Evolutionary conservation across 2,329 filamentous ascomycete genomes (phyloP).

Genomic region (Alternaria tenuissima): DNA sequence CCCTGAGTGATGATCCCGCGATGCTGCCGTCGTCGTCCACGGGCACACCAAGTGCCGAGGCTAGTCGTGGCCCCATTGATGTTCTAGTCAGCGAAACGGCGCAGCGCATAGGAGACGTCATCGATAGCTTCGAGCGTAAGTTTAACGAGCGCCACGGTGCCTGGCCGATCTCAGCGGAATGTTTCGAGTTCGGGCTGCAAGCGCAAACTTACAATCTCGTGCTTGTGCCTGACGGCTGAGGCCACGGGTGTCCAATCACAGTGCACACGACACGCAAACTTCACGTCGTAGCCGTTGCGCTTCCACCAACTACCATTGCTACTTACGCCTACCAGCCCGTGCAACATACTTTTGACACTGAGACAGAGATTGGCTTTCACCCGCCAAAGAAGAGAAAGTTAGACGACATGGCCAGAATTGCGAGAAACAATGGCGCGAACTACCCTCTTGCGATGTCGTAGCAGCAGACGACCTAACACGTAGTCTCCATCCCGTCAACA

Average conservation of each 20-base stretch:
- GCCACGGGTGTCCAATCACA: slow-evolving; percentile 27
- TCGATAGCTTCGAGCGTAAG: slow-evolving; percentile 37
- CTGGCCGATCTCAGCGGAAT: slow-evolving; percentile 19
- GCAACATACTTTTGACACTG: slow-evolving; percentile 26
- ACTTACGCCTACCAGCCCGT: slow-evolving; percentile 15
- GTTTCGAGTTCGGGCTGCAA: slow-evolving; percentile 23
- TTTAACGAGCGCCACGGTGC: slow-evolving; percentile 28
- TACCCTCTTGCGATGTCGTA: slow-evolving; percentile 15
- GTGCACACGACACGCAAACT: slow-evolving; percentile 20
- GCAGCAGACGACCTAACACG: background rate
- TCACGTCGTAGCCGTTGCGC: slow-evolving; percentile 4
- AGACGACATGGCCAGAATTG: background rate
- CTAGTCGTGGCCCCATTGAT: slow-evolving; percentile 17
- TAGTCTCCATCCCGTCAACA: slow-evolving; percentile 1
- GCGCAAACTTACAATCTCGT: slow-evolving; percentile 7
- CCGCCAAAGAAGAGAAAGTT: background rate
- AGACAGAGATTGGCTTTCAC: slow-evolving; percentile 20
- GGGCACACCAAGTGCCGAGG: slow-evolving; percentile 8
- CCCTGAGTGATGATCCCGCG: slow-evolving; percentile 8
- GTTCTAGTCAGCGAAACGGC: slow-evolving; percentile 31
- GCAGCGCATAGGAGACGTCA: slow-evolving; percentile 31
- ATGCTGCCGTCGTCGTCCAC: slow-evolving; percentile 4
- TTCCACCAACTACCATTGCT: background rate
- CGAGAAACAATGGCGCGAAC: slow-evolving; percentile 25
- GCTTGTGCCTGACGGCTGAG: slow-evolving; percentile 17